Evolutionary conservation across 108 stramenopile species (phyloP).

Genomic region (Cyclotella baltica): DNA sequence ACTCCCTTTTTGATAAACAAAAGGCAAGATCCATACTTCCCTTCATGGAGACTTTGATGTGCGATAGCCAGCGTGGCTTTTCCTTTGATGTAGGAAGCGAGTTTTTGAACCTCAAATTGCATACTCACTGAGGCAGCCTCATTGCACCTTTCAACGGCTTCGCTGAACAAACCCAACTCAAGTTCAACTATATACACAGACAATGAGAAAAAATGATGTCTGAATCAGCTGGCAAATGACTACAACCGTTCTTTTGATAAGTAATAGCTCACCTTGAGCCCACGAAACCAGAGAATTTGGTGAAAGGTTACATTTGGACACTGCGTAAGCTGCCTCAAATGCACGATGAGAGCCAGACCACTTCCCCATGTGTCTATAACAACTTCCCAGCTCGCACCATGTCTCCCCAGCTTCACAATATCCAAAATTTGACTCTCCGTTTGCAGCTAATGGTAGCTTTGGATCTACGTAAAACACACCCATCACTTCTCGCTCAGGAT

Average conservation of each 20-base stretch:
- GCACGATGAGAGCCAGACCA: conserved; percentile 71
- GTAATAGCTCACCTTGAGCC: conserved; percentile 64
- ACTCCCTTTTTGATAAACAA: conserved; percentile 48
- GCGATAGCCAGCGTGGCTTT: conserved; percentile 60
- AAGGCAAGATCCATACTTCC: conserved; percentile 70
- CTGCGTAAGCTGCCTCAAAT: conserved; percentile 57
- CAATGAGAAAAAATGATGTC: too few relatives aligned
- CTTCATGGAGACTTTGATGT: conserved; percentile 61
- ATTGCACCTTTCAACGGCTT: conserved; percentile 66
- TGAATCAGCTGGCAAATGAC: too few relatives aligned
- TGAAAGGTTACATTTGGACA: conserved; percentile 38
- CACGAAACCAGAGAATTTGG: conserved; percentile 58
- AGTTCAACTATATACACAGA: conserved; percentile 58
- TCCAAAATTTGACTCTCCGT: neutral
- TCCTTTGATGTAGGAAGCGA: conserved; percentile 64
- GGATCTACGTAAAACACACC: conserved; percentile 53
- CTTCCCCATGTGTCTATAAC: conserved; percentile 69
- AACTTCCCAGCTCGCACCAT: conserved; percentile 66
- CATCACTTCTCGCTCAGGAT: conserved; percentile 49
- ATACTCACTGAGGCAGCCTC: conserved; percentile 33
- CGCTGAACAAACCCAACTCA: conserved; percentile 69
- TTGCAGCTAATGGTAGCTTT: neutral
- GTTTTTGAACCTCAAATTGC: conserved; percentile 22
- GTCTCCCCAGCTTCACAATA: conserved; percentile 35
- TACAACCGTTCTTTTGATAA: too few relatives aligned